A percentile compares a stretch with the other conserved stretches of the same genome.
phyloP scores from a whole-genome alignment of 2,329 filamentous ascomycete genomes.

The Xylariaceae sp. region DNA sequence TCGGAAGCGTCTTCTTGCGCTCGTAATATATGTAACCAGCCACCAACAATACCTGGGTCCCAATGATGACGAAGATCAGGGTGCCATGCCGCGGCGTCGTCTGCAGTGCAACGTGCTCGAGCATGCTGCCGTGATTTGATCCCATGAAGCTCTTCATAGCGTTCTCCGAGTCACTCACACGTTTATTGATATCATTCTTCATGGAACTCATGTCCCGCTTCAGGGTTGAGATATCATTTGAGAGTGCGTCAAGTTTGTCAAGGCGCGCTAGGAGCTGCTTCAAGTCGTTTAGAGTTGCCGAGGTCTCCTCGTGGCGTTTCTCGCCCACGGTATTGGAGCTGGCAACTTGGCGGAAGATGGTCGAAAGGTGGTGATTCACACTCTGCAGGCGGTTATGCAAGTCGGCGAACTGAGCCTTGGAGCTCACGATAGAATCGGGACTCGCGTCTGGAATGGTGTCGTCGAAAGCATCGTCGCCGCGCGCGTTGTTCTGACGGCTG shows the following conservation, averaged over 20 bases:
- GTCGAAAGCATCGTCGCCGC: slow-evolving; percentile 31
- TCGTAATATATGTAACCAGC: slow-evolving; percentile 75
- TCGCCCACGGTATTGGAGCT: slow-evolving; percentile 48
- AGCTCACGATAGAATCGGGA: slow-evolving; percentile 44
- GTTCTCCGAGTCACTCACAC: slow-evolving; percentile 46
- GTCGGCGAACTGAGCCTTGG: slow-evolving; percentile 69
- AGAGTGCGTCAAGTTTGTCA: slow-evolving; percentile 39
- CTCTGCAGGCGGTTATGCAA: slow-evolving; percentile 78
- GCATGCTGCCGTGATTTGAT: slow-evolving; percentile 45
- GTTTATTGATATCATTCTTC: slow-evolving; percentile 49
- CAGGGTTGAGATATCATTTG: slow-evolving; percentile 45
- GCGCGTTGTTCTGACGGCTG: slow-evolving; percentile 14
- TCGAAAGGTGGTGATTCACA: slow-evolving; percentile 64
- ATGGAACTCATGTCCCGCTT: slow-evolving; percentile 56
- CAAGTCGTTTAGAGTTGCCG: slow-evolving; percentile 42
- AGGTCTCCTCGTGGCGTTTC: slow-evolving; percentile 52
- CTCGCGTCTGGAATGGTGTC: slow-evolving; percentile 43
- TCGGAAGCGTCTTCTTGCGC: slow-evolving; percentile 72
- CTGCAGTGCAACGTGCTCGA: slow-evolving; percentile 42
- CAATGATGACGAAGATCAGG: slow-evolving; percentile 67
- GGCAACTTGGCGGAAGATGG: slow-evolving; percentile 55
- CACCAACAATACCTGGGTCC: slow-evolving; percentile 67
- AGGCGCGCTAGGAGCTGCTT: slow-evolving; percentile 39
- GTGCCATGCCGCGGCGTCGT: slow-evolving; percentile 45
- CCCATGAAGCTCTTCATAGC: slow-evolving; percentile 48